A percentile compares a stretch with the other conserved stretches of the same genome.
Conservation (phyloP, 1,284 basidiomycete species). For the Austroboletus olivaceoglutinosus region DNA sequence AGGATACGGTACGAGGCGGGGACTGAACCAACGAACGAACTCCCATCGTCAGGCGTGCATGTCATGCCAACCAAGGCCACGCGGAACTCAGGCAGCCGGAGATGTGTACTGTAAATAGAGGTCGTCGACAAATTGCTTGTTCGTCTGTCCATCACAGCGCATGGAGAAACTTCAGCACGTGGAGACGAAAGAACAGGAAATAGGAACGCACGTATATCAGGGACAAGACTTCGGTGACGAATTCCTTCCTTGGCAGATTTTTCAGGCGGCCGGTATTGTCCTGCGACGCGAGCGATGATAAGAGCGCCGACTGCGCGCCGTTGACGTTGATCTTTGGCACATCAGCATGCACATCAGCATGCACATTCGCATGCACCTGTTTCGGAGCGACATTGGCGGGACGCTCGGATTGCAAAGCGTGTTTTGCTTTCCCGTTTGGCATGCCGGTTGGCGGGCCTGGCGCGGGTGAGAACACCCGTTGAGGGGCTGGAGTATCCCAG, state of each 20-base stretch:
- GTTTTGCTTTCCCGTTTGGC: slow-evolving; percentile 26
- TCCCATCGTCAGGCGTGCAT: background rate
- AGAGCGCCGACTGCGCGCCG: slow-evolving; percentile 31
- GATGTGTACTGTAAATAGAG: slow-evolving; percentile 49
- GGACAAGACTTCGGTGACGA: slow-evolving; percentile 63
- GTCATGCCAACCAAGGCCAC: slow-evolving; percentile 12
- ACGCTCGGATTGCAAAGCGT: slow-evolving; percentile 6
- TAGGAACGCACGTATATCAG: slow-evolving; percentile 61
- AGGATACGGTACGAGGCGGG: background rate
- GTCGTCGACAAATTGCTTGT: slow-evolving; percentile 50
- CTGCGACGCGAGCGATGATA: slow-evolving; percentile 27
- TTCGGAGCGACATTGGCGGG: slow-evolving; percentile 6
- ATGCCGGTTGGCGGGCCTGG: slow-evolving; percentile 8
- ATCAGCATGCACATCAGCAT: slow-evolving; percentile 1
- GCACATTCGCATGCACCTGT: background rate
- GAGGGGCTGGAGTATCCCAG: slow-evolving; percentile 50
- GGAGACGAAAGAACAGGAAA: background rate
- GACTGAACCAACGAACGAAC: too few relatives aligned
- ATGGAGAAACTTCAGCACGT: slow-evolving; percentile 3
- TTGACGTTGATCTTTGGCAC: slow-evolving; percentile 18
- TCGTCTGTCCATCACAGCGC: slow-evolving; percentile 37
- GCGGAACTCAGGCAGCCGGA: too few relatives aligned
- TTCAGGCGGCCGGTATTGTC: slow-evolving; percentile 17
- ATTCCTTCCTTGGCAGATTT: slow-evolving; percentile 53
- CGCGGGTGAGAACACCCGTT: slow-evolving; percentile 17